phyloP scores from a whole-genome alignment of 768 basidiomycete species.

The Lentinula raphanica region DNA sequence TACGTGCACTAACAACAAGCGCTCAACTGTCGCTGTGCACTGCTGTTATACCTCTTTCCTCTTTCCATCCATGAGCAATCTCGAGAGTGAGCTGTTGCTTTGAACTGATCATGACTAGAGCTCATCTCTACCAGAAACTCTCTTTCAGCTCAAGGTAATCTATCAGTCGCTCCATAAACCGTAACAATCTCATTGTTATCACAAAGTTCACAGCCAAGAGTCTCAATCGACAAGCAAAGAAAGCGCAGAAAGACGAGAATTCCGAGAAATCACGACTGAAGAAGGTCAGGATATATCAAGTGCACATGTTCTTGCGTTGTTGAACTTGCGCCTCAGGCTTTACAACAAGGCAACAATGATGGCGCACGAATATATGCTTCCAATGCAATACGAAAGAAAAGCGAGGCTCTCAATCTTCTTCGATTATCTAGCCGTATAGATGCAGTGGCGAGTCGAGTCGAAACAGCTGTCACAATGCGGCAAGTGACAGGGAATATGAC shows the following conservation, averaged over 20 bases:
- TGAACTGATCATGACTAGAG: too few relatives aligned
- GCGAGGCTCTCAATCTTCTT: constrained; percentile 86
- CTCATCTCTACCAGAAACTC: constrained; percentile 63
- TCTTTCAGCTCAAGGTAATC: constrained; percentile 95
- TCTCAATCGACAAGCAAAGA: constrained; percentile 90
- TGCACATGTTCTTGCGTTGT: background rate
- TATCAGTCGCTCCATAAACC: background rate
- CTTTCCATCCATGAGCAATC: constrained; percentile 57
- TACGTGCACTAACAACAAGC: background rate
- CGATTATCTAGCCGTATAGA: constrained; percentile 89
- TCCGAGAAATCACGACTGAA: constrained; percentile 86
- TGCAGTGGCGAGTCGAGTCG: constrained; percentile 93
- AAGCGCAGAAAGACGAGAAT: constrained; percentile 93
- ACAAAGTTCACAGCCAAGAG: constrained; percentile 95
- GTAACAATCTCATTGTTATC: background rate
- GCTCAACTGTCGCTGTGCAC: too few relatives aligned
- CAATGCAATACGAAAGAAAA: constrained; percentile 98
- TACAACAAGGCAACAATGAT: constrained; percentile 94
- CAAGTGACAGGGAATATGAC: constrained; percentile 96
- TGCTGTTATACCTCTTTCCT: background rate
- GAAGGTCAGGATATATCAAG: constrained; percentile 52
- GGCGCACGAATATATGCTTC: constrained; percentile 97
- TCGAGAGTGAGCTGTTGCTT: constrained; percentile 96
- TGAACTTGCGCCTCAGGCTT: constrained; percentile 54
- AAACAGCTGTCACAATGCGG: constrained; percentile 98